Conservation (phyloP, 805 yeast genomes). For the Metschnikowia borealis region DNA sequence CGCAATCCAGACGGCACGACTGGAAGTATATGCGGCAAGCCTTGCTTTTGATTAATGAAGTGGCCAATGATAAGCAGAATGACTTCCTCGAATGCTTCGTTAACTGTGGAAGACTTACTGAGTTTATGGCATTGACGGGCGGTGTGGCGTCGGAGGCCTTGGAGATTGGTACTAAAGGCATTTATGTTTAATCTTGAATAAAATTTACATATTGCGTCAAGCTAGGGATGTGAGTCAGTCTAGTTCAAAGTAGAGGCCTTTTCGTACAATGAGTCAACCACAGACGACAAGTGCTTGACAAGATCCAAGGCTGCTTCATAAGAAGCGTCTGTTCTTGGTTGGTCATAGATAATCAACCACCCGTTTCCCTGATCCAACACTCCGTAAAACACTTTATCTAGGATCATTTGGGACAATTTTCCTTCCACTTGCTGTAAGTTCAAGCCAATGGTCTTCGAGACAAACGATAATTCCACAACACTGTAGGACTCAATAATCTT, state of each 20-base stretch:
- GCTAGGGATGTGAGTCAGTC: constrained; percentile 2
- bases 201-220: not conserved
- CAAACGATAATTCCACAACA: constrained; percentile 88
- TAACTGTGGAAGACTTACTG: constrained; percentile 50
- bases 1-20: constrained; percentile 33
- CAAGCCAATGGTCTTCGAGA: constrained; percentile 83
- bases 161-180: constrained; percentile 43
- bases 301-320: constrained; percentile 85
- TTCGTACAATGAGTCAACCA: constrained; percentile 87
- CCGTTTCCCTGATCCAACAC: constrained; percentile 98
- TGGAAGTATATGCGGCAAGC: constrained; percentile 53
- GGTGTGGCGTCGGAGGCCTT: constrained; percentile 52
- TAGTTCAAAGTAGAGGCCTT: constrained; percentile 83
- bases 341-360: constrained; percentile 88
- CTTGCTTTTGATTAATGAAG: constrained; percentile 52
- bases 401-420: constrained; percentile 91
- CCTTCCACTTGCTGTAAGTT: constrained; percentile 88
- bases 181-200: constrained; percentile 23
- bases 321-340: constrained; percentile 82
- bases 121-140: constrained; percentile 51
- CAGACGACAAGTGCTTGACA: constrained; percentile 79
- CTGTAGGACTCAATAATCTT: constrained; percentile 96
- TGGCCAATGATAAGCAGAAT: constrained; percentile 61
- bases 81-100: constrained; percentile 61
- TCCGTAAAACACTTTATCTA: constrained; percentile 93